A percentile compares a stretch with the other conserved stretches of the same genome.
These are phyloP conservation scores for Sclerotinia subarctica DNA, from an alignment of 2,329 filamentous ascomycete genomes.

Conservation along the genomic window DNA sequence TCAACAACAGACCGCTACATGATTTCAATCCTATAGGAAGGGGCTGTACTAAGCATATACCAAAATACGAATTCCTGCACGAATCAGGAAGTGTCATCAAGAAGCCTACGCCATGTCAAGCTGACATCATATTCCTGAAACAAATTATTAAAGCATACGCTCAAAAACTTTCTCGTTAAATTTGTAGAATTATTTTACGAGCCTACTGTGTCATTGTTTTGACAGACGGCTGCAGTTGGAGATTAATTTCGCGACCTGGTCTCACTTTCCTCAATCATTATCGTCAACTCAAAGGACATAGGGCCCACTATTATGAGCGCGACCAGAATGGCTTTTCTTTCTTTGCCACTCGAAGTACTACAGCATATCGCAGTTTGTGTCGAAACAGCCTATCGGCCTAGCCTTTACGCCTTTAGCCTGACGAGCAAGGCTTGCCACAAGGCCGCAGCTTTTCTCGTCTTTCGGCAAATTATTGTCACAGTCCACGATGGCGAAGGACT, in stretches of 20 bases:
- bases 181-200: neutral
- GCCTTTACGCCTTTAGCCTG: slow-evolving; percentile 4
- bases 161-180: neutral
- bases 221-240: neutral
- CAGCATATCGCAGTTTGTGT: slow-evolving; percentile 2
- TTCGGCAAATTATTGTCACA: slow-evolving; percentile 2
- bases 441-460: neutral
- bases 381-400: neutral
- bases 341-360: neutral
- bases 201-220: neutral
- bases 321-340: neutral
- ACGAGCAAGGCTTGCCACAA: neutral
- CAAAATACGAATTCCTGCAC: neutral
- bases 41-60: neutral
- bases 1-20: neutral
- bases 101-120: too few species aligned
- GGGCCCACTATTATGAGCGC: neutral
- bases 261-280: neutral
- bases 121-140: too few species aligned
- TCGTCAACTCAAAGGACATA: neutral
- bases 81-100: too few species aligned
- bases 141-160: neutral
- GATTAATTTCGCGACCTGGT: slow-evolving; percentile 5
- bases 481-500: neutral
- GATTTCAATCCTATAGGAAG: neutral